Evolutionary conservation across 148 eudicot species (phyloP), one percentile per base, ranked within the genome.

Genomic region (Dysphania ambrosioides): DNA sequence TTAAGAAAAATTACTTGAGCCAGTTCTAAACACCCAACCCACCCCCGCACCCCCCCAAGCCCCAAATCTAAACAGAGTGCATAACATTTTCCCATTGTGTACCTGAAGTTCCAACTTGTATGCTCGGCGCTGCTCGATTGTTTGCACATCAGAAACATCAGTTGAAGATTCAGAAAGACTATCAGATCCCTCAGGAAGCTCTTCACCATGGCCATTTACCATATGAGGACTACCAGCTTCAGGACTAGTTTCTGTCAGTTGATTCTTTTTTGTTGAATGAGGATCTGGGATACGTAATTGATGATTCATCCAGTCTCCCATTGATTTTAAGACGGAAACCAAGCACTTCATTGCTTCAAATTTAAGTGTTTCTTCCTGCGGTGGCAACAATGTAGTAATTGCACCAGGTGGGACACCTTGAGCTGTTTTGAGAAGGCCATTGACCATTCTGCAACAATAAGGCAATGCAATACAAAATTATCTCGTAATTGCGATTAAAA

Each of bases 81-180:
- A 55, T 32, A 9, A 27, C 15, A 70, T 1, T 5, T 56, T 12
- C 18, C 36, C 27, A 51, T 40, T 78, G 61, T 67, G 67, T 79
- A 89, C 99, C 99, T 96, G 99, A 87, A 96, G 97, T 85, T 96
- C 99, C 73, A 92, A 95, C 84, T 96, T 96, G 87, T 96, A 96
- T 5, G 99, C 99, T 49, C 99, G 96, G 35, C 97, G 97, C 79
- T 96, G 97, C 86, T 92, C 99, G 59, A 96, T 89, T 51, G 90
- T 83, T 67, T 87, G 90, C 72, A 75, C 97, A 78, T 92, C 99
- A 44, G 97, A 90, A 79, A 91, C 85, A 81, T 96, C 99, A 88
- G 66, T 87, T 35, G 90, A 89, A 74, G 88, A 75, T 83, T 96
- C 97, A 69, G 94, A 86, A 63, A 76, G 99, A 80, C 83, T 71